phyloP scores from a whole-genome alignment of 805 yeast species.

The Candida sanyiensis region DNA sequence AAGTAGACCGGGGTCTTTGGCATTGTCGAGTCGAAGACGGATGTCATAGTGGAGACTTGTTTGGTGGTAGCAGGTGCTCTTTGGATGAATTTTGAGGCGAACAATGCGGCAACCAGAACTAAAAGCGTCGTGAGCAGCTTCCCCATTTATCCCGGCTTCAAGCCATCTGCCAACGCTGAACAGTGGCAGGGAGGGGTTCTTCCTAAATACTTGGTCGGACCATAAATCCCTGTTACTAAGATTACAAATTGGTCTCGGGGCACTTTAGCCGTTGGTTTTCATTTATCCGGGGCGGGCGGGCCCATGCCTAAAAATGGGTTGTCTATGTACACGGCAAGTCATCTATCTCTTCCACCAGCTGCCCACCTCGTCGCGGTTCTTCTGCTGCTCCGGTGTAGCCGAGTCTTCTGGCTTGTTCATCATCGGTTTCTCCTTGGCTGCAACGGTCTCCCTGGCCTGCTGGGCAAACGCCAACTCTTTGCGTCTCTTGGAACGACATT shows the following conservation, averaged over 20 bases:
- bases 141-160: neutral
- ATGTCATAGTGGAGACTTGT: neutral
- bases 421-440: constrained; percentile 34
- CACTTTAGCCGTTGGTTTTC: no score
- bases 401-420: constrained; percentile 23
- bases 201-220: neutral
- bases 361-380: constrained; percentile 23
- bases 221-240: constrained; percentile 8
- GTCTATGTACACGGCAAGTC: neutral
- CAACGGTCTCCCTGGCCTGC: constrained; percentile 52
- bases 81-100: constrained; percentile 12
- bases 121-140: constrained; percentile 6
- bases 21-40: constrained; percentile 14
- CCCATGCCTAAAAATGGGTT: no score
- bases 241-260: no score
- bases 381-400: constrained; percentile 19
- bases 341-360: constrained; percentile 25
- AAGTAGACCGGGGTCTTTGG: constrained; percentile 52
- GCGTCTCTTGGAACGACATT: constrained; percentile 70
- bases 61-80: constrained; percentile 3
- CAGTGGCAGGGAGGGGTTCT: neutral
- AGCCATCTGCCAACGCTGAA: neutral
- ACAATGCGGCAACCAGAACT: constrained; percentile 16
- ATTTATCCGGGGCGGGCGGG: neutral
- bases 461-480: constrained; percentile 62